Base-by-base conservation (phyloP, 306 rosid species). In the Pachyrhizus erosus region DNA sequence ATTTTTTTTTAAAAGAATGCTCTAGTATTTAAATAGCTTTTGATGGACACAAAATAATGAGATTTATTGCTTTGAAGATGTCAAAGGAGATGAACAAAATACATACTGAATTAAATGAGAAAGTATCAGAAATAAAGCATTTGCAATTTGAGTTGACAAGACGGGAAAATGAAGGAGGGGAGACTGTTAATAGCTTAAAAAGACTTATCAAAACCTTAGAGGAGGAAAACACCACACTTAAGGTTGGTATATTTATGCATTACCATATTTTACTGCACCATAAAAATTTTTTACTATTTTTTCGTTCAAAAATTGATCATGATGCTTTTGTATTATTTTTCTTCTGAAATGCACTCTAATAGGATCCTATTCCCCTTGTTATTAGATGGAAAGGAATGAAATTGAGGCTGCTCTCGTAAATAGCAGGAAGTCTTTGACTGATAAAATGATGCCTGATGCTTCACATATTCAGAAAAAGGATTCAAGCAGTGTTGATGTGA, bases 381-480 rank as follows among this genome's bases (percentile, higher is more conserved):
- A 48, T 87, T 60, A 90, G 98, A 80, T 83, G 87, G 97, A 87
- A 75, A 90, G 89, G 80, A 87, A 83, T 80, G 92, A 92, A 80
- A 88, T 91, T 55, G 87, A 90, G 89, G 84, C 86, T 54, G 83
- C 92, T 55, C 70, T 90, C 58, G 89, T 89, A 80, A 81, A 61
- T 43, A 68, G 84, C 91, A 86, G 70, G 84, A 75, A 61, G 20
- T 75, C 87, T 82, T 72, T 70, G 64, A 26, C 80, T 26, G 87
- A 73, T n/a, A 71, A 75, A 75, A 72, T 70, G 70, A 70, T 57
- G 24, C 70, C 77, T 48, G 89, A 79, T 64, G 81, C 85, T 67
- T 84, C 87, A 13, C 87, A 83, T 85, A 45, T 73, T 72, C 49
- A 70, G 82, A 71, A 76, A 48, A 82, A 81, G 62, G 86, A 85